Conservation (phyloP, 1,139 yeast genomes). For the Nakaseomyces kungkrabaensis region DNA sequence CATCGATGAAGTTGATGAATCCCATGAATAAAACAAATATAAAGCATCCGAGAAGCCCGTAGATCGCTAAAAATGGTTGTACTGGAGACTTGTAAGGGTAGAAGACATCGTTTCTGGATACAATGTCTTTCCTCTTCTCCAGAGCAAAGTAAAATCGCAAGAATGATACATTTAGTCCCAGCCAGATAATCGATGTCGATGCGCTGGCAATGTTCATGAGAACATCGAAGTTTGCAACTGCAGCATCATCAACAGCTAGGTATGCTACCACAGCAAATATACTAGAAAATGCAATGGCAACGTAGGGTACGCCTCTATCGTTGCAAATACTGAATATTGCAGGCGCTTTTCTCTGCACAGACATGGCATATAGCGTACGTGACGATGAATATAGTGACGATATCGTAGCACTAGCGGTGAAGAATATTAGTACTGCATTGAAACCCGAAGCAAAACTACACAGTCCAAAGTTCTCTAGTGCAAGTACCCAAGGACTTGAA, state of each 20-base stretch:
- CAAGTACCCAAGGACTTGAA: conserved; percentile 73
- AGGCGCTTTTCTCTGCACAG: conserved; percentile 66
- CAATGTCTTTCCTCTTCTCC: conserved; percentile 52
- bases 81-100: conserved; percentile 71
- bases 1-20: conserved; percentile 52
- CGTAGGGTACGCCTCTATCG: conserved; percentile 61
- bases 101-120: conserved; percentile 48
- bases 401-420: conserved; percentile 49
- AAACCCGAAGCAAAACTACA: conserved; percentile 56
- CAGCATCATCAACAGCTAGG: conserved; percentile 48
- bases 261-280: conserved; percentile 52
- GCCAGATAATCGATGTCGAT: conserved; percentile 73
- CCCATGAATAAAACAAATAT: conserved; percentile 58
- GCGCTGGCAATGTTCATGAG: conserved; percentile 61
- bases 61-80: conserved; percentile 66
- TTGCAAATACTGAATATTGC: conserved; percentile 49
- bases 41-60: conserved; percentile 47
- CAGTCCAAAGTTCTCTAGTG: conserved; percentile 57
- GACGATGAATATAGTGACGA: conserved; percentile 35
- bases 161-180: conserved; percentile 66
- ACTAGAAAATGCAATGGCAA: conserved; percentile 55
- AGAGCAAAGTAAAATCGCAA: conserved; percentile 65
- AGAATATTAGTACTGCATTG: conserved; percentile 60
- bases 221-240: conserved; percentile 56
- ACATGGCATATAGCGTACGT: conserved; percentile 34